These are phyloP conservation scores for Aegilops bicornis DNA, from an alignment of 176 grass and related monocot genomes.

Conservation along the genomic window DNA sequence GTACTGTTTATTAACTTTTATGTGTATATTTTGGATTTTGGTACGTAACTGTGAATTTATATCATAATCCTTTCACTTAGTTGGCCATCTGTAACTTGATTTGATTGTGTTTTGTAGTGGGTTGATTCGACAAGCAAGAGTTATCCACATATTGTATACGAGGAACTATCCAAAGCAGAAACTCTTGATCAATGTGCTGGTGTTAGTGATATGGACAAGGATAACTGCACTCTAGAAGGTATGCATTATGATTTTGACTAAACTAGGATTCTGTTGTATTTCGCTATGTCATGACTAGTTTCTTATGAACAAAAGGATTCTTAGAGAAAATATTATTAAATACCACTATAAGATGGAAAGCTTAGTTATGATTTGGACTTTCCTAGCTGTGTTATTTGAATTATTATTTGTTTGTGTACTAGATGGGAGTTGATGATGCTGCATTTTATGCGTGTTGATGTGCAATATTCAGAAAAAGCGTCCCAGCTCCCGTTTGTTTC, in stretches of 20 bases:
- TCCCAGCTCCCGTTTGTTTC: not conserved
- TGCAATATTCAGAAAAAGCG: not conserved
- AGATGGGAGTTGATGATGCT: not conserved
- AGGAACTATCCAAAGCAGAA: slow-evolving; percentile 77
- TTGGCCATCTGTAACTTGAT: not conserved
- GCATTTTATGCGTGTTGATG: not conserved
- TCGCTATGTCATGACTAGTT: not conserved
- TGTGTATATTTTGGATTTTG: slow-evolving; percentile 33
- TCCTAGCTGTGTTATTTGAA: not conserved
- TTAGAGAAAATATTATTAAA: not conserved
- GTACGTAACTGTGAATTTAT: not conserved
- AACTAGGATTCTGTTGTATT: not conserved
- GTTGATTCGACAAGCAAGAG: slow-evolving; percentile 55
- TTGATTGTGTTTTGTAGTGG: slow-evolving; percentile 56
- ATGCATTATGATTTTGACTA: slow-evolving; percentile 6
- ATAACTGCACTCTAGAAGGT: slow-evolving; percentile 77
- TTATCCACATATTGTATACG: slow-evolving; percentile 92
- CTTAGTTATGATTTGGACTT: not conserved
- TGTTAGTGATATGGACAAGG: slow-evolving; percentile 29
- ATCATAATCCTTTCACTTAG: slow-evolving; percentile 17
- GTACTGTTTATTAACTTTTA: slow-evolving; percentile 27
- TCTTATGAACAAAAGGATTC: not conserved
- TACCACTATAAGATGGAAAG: slow-evolving; percentile 1
- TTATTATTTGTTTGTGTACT: not conserved
- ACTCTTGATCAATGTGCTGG: slow-evolving; percentile 45